Percentiles rank a stretch among this genome's conserved stretches.
Evolutionary conservation across 371 early-diverging fungal species (phyloP).

Genomic region (Mortierella sp.): DNA sequence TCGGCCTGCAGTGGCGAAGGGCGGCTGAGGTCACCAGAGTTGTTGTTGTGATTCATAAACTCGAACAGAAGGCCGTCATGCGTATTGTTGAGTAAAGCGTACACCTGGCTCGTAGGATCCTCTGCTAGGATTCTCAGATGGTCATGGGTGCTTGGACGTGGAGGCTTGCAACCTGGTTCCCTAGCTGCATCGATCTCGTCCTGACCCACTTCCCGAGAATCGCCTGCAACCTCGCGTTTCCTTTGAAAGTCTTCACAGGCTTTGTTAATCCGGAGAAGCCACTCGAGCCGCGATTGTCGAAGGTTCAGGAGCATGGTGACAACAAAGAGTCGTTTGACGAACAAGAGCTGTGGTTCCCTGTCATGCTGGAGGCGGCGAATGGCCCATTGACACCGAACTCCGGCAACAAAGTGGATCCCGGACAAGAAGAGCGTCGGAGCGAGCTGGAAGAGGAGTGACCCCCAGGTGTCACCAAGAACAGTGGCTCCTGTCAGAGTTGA

Average conservation of each 20-base stretch:
- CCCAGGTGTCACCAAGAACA: background rate
- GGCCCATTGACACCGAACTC: conserved; percentile 18
- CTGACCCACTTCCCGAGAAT: background rate
- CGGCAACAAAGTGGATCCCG: conserved; percentile 32
- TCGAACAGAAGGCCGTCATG: background rate
- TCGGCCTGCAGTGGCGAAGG: background rate
- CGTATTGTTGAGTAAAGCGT: conserved; percentile 5
- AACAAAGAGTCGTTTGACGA: conserved; percentile 15
- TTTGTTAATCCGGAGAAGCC: conserved; percentile 19
- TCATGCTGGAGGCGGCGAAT: conserved; percentile 17
- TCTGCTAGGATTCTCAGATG: conserved; percentile 5
- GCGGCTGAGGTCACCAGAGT: background rate
- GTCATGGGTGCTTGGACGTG: background rate
- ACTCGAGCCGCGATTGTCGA: conserved; percentile 36
- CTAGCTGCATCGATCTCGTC: conserved; percentile 6
- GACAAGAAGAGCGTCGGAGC: conserved; percentile 30
- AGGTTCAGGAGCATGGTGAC: conserved; percentile 22
- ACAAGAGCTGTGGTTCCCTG: background rate
- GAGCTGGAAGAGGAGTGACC: conserved; percentile 22
- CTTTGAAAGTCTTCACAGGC: conserved; percentile 15
- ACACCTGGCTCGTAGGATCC: conserved; percentile 9
- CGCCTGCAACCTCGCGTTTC: background rate
- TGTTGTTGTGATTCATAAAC: background rate
- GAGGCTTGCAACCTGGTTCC: background rate
- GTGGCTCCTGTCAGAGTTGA: background rate